These are phyloP conservation scores for Vaccinium darrowii DNA, from an alignment of 148 eudicot species.

Conservation along the genomic window DNA sequence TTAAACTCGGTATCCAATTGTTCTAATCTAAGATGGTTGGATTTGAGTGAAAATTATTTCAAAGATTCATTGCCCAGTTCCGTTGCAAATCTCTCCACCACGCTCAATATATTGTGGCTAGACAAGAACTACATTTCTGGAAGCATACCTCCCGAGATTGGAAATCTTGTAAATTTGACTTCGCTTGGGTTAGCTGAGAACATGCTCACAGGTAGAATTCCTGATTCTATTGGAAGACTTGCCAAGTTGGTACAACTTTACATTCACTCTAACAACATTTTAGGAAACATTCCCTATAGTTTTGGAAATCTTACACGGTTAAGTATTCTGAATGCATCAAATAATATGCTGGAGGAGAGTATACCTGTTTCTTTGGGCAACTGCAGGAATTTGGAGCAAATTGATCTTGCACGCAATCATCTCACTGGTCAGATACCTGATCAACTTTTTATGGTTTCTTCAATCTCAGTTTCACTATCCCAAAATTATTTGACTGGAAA, in stretches of 20 bases:
- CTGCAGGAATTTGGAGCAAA: not conserved
- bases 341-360: slow-evolving; percentile 17
- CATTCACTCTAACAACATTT: slow-evolving; percentile 7
- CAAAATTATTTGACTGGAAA: slow-evolving; percentile 17
- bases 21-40: slow-evolving; percentile 5
- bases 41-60: no score
- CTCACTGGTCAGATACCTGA: slow-evolving; percentile 13
- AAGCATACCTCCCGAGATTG: slow-evolving; percentile 21
- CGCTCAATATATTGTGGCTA: not conserved
- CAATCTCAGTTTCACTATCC: not conserved
- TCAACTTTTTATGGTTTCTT: not conserved
- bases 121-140: slow-evolving; percentile 17
- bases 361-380: slow-evolving; percentile 23
- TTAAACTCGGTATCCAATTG: slow-evolving; percentile 15
- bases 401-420: slow-evolving; percentile 16
- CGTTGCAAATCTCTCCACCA: slow-evolving; percentile 22
- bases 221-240: slow-evolving; percentile 17
- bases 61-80: slow-evolving; percentile 4
- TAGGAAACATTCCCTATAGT: slow-evolving; percentile 21
- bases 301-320: slow-evolving; percentile 19
- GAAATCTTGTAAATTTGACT: not conserved
- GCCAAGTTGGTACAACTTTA: slow-evolving; percentile 5
- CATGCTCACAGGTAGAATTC: slow-evolving; percentile 18
- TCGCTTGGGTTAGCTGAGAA: not conserved
- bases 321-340: not conserved